Conservation (phyloP, 306 rosid genomes). For the Cucumis hystrix region DNA sequence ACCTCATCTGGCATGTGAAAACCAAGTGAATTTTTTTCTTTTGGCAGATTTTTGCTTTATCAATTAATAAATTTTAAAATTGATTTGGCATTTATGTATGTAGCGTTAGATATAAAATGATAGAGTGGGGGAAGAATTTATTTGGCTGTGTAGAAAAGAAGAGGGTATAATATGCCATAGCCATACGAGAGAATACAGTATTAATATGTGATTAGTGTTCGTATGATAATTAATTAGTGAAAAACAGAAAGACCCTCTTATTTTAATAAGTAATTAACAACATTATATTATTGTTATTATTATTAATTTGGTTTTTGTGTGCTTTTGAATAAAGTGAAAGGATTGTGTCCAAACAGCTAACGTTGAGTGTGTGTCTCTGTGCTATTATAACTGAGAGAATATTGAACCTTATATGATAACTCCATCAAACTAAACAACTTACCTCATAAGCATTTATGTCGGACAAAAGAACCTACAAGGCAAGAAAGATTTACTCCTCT, state of each 20-base stretch:
- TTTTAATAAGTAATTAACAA: not conserved
- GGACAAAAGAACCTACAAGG: slow-evolving; percentile 73
- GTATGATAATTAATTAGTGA: not conserved
- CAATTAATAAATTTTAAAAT: too few relatives aligned
- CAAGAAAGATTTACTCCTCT: slow-evolving; percentile 1
- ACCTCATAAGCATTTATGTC: slow-evolving; percentile 89
- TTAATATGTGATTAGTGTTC: not conserved
- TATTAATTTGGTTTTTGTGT: not conserved
- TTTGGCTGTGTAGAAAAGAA: too few relatives aligned
- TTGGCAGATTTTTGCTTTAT: too few relatives aligned
- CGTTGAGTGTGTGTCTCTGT: not conserved
- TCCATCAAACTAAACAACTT: slow-evolving; percentile 4
- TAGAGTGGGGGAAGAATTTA: too few relatives aligned
- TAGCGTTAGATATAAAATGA: too few relatives aligned
- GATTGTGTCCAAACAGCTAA: slow-evolving; percentile 1
- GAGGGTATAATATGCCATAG: too few relatives aligned
- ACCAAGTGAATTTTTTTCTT: too few relatives aligned
- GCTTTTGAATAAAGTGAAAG: not conserved
- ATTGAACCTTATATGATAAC: not conserved
- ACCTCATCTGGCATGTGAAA: too few relatives aligned
- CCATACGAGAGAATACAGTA: not conserved
- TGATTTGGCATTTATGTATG: too few relatives aligned
- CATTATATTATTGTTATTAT: not conserved
- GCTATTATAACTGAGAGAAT: not conserved
- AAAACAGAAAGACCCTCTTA: not conserved